Conservation (phyloP, 805 yeast species). For the Wickerhamiella brachini region DNA sequence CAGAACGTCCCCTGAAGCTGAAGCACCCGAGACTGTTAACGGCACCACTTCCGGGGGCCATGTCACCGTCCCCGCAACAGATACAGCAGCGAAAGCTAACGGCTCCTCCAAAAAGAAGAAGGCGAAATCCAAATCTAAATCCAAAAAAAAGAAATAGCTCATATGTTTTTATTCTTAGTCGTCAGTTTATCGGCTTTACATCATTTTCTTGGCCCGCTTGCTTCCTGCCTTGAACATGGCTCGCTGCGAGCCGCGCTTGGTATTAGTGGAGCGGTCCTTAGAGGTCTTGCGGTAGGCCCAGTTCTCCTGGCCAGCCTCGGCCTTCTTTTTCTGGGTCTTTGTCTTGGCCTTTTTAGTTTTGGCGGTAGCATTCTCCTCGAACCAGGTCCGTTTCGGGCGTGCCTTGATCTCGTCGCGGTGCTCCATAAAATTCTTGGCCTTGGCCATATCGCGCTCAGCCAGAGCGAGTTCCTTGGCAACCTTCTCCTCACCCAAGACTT, state of each 20-base stretch:
- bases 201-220: constrained; percentile 6
- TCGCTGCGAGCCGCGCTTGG: constrained; percentile 16
- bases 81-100: not conserved
- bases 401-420: constrained; percentile 72
- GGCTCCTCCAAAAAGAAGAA: constrained; percentile 1
- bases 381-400: constrained; percentile 96
- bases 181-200: not conserved
- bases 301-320: constrained; percentile 43
- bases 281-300: constrained; percentile 73
- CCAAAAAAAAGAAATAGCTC: constrained; percentile 5
- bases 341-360: constrained; percentile 29
- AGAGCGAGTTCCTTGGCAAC: constrained; percentile 70
- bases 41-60: no score
- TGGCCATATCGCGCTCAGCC: constrained; percentile 83
- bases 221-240: constrained; percentile 14
- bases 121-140: constrained; percentile 6
- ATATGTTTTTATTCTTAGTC: not conserved
- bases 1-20: not conserved
- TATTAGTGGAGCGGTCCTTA: constrained; percentile 36
- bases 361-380: constrained; percentile 39
- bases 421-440: constrained; percentile 71
- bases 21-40: not conserved
- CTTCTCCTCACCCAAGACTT: constrained; percentile 76
- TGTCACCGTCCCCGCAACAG: not conserved
- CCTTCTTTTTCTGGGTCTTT: constrained; percentile 50